These are phyloP conservation scores for Eutypa lata DNA, from an alignment of 2,329 filamentous ascomycete species.

Conservation along the genomic window DNA sequence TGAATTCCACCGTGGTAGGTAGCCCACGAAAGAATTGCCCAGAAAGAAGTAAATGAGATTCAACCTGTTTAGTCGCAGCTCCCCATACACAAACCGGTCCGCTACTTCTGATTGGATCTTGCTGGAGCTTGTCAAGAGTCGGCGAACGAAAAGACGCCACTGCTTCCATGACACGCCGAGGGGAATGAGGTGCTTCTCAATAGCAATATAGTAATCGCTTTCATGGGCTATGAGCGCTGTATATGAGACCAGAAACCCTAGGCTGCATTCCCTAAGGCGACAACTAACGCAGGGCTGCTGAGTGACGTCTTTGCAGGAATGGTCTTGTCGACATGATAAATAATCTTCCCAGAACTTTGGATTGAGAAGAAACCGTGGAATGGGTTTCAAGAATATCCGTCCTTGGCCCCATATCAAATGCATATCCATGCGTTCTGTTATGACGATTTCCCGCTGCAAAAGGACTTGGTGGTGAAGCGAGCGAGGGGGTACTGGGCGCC, in stretches of 20 bases:
- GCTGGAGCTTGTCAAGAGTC: conserved; percentile 12
- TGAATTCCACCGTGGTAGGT: conserved; percentile 21
- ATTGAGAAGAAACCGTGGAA: conserved; percentile 33
- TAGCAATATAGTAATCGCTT: conserved; percentile 31
- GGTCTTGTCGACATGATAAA: not conserved
- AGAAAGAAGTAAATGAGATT: not conserved
- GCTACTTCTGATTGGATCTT: not conserved
- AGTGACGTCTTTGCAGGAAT: not conserved
- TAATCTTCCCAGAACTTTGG: conserved; percentile 26
- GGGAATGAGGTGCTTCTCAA: conserved; percentile 27
- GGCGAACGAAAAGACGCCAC: conserved; percentile 23
- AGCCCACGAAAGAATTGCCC: conserved; percentile 4
- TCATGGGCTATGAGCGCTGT: conserved; percentile 26
- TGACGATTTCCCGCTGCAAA: conserved; percentile 23
- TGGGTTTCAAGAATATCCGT: conserved; percentile 30
- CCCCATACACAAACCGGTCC: not conserved
- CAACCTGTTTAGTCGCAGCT: not conserved
- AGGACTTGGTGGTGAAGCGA: conserved; percentile 29
- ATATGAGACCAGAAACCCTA: conserved; percentile 31
- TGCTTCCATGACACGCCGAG: conserved; percentile 25
- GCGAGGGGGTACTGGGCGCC: conserved; percentile 25
- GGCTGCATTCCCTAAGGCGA: conserved; percentile 21
- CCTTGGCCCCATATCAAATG: conserved; percentile 32
- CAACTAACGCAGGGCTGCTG: not conserved
- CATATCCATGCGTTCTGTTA: conserved; percentile 29